A percentile compares a stretch with the other conserved stretches of the same genome.
Evolutionary conservation across 352 stramenopile genomes (phyloP).

Genomic region (Pseudoperonospora humuli): DNA sequence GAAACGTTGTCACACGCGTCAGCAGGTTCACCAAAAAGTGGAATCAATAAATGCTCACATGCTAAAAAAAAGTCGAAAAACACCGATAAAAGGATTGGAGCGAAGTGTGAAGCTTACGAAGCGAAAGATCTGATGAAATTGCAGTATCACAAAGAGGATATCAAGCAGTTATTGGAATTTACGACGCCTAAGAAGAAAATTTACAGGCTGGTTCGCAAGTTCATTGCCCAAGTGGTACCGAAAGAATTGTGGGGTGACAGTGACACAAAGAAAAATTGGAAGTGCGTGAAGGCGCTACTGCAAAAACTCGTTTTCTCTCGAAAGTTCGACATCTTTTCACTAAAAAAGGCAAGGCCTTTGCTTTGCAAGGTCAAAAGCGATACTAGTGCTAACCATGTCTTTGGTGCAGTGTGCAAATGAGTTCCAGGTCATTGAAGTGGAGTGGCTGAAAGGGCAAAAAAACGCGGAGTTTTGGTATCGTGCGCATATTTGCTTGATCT

Average conservation of each 20-base stretch:
- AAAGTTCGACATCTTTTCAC: conserved; percentile 50
- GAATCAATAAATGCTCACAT: background rate
- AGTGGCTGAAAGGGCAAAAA: conserved; percentile 27
- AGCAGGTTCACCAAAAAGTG: background rate
- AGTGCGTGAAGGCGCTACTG: conserved; percentile 38
- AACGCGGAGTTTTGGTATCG: conserved; percentile 26
- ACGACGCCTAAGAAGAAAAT: conserved; percentile 38
- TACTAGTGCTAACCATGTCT: background rate
- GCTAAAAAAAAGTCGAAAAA: conserved; percentile 11
- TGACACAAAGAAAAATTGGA: conserved; percentile 39
- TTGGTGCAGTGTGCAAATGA: conserved; percentile 24
- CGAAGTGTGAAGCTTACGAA: background rate
- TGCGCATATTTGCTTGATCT: background rate
- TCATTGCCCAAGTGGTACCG: conserved; percentile 43
- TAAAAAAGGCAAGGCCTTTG: conserved; percentile 37
- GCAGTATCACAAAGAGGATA: conserved; percentile 45
- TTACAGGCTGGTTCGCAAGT: conserved; percentile 40
- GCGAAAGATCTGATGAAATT: conserved; percentile 24
- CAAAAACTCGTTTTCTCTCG: conserved; percentile 38
- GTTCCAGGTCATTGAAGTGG: conserved; percentile 34
- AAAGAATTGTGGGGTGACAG: conserved; percentile 45
- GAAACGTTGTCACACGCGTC: conserved; percentile 35
- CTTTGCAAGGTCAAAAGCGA: background rate
- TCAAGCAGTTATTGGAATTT: conserved; percentile 35
- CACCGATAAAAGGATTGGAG: background rate